Evolutionary conservation across 352 stramenopile species (phyloP), one percentile per base, ranked within the genome.

Genomic region (Pythium apleroticum): DNA sequence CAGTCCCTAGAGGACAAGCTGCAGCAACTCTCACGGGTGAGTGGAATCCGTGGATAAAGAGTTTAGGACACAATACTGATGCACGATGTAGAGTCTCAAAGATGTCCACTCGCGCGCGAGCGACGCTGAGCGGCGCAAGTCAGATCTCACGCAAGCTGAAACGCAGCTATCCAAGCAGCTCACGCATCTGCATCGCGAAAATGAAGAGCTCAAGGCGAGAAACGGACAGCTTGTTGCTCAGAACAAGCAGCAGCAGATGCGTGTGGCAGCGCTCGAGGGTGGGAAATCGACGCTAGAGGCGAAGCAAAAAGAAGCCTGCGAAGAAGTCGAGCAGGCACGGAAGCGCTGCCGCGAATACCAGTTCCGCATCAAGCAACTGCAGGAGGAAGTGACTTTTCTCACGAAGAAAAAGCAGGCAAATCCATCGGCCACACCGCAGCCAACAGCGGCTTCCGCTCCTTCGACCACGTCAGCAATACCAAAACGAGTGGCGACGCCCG

Each of bases 331-430:
- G 49, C 71, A 60, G 33, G 73, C 79, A 12, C 74, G 69, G 24
- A 88, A 86, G 37, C 80, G 66, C 54, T 75, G 66, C 41, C 81
- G 81, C 15, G 78, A 88, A 60, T 64, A 66, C 27, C 77, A 88
- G 31, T 92, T 92, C 57, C 80, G 81, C 27, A 75, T 77, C 59
- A 78, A 84, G 45, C 79, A 92, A 68, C 73, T 92, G 3, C 77
- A 89, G 58, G 83, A 92, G 67, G 81, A 92, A 65, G 61, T 86
- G 28, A 58, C 81, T 27, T 90, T 88, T 45, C 56, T 84, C 12
- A 75, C 79, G 49, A 91, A 89, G 14, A 71, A 66, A 17, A 56
- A 58, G 5, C 31, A 37, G 4, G 25, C 12, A 55, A 52, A 52
- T 12, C 20, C n/a, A n/a, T n/a, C n/a, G n/a, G n/a, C n/a, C n/a